Base-by-base conservation (phyloP, 148 eudicot species). In the Vaccinium darrowii region DNA sequence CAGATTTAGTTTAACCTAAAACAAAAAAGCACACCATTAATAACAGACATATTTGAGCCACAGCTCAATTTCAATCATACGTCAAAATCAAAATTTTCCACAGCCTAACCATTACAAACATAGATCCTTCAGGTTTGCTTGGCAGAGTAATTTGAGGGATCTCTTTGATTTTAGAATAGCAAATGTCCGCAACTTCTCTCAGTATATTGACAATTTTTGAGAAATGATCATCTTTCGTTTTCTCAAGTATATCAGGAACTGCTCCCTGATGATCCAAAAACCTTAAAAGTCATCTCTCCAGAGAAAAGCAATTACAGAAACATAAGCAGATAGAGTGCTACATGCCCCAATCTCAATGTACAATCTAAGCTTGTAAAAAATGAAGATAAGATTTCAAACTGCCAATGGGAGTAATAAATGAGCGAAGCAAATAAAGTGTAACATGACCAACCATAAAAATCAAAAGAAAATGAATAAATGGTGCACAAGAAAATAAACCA, bases 41-140 rank as follows among this genome's bases (percentile, higher is more conserved):
- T 80, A 36, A 18, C 7, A 11, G 4, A 21, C 23, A 15, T 2
- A 16, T 39, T 12, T 12, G n/a, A 36, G 14, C 30, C 67, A 39
- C 23, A 21, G 21, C 19, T 62, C 25, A 43, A 4, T 62, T 43
- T 4, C 25, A 6, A 5, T 12, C 56, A n/a, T 5, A 79, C 0
- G 19, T 33, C 25, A 79, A 19, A 15, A 19, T 79, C 25, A 56
- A 50, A 30, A 39, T 13, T 10, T 56, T 30, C 10, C n/a, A 53
- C 89, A 36, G 79, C 80, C 65, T 83, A 19, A 91, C 94, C 92
- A 91, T 90, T 12, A 87, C 81, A 81, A 88, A 90, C 94, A 92
- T 92, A 50, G 92, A 90, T 56, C 94, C 94, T 86, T 92, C 92
- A 2, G 94, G 92, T 76, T 90, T 92, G 78, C 85, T 82, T 39